Percentiles rank a stretch among this genome's conserved stretches.
These are phyloP conservation scores for Dalbergia cultrata DNA, from an alignment of 306 rosid species.

Conservation along the genomic window DNA sequence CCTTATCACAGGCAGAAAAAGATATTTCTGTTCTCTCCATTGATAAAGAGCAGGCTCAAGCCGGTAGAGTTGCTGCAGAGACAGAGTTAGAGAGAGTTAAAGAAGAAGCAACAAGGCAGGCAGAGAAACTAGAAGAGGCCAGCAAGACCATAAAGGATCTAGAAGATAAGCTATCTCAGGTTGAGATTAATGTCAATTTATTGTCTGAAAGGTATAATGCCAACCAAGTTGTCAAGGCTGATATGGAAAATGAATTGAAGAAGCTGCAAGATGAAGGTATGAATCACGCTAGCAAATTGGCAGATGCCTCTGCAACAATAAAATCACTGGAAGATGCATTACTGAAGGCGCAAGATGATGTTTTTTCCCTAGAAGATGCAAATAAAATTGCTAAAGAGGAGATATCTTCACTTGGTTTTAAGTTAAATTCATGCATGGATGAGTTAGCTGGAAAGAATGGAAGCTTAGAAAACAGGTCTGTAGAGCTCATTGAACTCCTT, in stretches of 20 bases:
- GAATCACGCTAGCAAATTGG: conserved; percentile 62
- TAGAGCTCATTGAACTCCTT: conserved; percentile 65
- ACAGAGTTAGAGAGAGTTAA: conserved; percentile 66
- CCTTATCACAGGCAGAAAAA: conserved; percentile 74
- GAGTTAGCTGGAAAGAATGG: conserved; percentile 77
- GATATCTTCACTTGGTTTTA: conserved; percentile 67
- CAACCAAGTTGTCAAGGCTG: conserved; percentile 60
- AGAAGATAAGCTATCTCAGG: conserved; percentile 69
- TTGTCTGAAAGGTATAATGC: conserved; percentile 72
- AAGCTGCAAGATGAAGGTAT: conserved; percentile 73
- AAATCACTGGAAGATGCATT: conserved; percentile 76
- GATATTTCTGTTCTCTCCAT: conserved; percentile 56
- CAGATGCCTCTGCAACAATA: conserved; percentile 59
- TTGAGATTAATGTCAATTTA: conserved; percentile 56
- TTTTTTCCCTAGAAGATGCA: conserved; percentile 67
- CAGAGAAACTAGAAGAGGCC: conserved; percentile 73
- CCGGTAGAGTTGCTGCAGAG: conserved; percentile 65
- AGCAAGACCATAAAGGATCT: conserved; percentile 66
- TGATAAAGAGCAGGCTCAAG: conserved; percentile 80
- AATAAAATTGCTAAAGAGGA: conserved; percentile 75
- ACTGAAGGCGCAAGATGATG: conserved; percentile 67
- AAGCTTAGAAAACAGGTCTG: conserved; percentile 65
- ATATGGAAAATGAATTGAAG: conserved; percentile 78
- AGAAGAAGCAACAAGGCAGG: conserved; percentile 67
- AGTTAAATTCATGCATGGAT: conserved; percentile 74